These are phyloP conservation scores for Fusarium sp. DNA, from an alignment of 2,329 filamentous ascomycete genomes.

Conservation along the genomic window DNA sequence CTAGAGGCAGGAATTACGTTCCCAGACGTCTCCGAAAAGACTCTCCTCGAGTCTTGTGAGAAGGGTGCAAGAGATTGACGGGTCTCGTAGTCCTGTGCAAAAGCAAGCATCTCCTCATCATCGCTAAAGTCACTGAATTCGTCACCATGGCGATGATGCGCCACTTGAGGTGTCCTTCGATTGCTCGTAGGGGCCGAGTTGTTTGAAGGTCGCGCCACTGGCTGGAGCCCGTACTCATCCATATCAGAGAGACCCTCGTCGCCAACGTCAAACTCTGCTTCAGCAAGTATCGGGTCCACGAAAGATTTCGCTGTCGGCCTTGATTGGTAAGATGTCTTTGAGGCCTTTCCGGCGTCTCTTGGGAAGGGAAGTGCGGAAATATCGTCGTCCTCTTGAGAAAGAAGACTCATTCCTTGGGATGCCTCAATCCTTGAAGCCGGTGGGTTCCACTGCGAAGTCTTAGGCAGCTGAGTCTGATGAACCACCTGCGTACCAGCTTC, in stretches of 20 bases:
- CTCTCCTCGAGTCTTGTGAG: slow-evolving; percentile 52
- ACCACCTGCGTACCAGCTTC: slow-evolving; percentile 64
- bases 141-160: slow-evolving; percentile 47
- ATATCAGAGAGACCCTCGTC: slow-evolving; percentile 51
- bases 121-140: slow-evolving; percentile 66
- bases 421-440: slow-evolving; percentile 37
- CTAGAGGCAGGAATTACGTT: slow-evolving; percentile 57
- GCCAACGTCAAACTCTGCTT: slow-evolving; percentile 45
- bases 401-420: slow-evolving; percentile 40
- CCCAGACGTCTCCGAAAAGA: slow-evolving; percentile 66
- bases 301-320: slow-evolving; percentile 15
- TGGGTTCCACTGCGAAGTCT: slow-evolving; percentile 45
- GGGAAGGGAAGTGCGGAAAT: slow-evolving; percentile 46
- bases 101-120: slow-evolving; percentile 67
- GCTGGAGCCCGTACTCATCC: slow-evolving; percentile 48
- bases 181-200: slow-evolving; percentile 16
- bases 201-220: slow-evolving; percentile 19
- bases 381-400: slow-evolving; percentile 47
- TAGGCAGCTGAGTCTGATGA: slow-evolving; percentile 66
- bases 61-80: slow-evolving; percentile 52
- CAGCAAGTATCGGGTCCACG: slow-evolving; percentile 15
- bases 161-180: slow-evolving; percentile 38
- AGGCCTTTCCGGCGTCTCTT: slow-evolving; percentile 36
- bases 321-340: slow-evolving; percentile 15
- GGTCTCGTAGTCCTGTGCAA: slow-evolving; percentile 66